Percentiles rank a stretch among this genome's conserved stretches.
Evolutionary conservation across 2,329 filamentous ascomycete species (phyloP).

Genomic region (Trichoderma brevicompactum): DNA sequence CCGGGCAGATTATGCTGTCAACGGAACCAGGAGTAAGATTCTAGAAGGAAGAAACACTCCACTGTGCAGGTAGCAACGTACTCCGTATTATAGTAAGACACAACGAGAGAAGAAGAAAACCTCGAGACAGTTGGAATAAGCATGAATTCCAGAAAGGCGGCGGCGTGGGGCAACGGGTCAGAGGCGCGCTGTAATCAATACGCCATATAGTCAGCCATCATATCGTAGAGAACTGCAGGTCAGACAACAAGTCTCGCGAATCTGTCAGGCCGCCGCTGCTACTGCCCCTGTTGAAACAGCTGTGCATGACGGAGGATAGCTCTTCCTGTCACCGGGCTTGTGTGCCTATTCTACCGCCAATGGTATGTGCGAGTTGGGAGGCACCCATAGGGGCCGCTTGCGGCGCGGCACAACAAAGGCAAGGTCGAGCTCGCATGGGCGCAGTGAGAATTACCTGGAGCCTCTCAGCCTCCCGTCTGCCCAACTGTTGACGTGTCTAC

Average conservation of each 20-base stretch:
- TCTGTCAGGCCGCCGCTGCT: conserved; percentile 19
- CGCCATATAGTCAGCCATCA: not conserved
- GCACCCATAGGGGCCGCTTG: not conserved
- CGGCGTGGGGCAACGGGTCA: conserved; percentile 25
- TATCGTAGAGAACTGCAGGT: conserved; percentile 19
- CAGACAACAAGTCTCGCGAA: conserved; percentile 20
- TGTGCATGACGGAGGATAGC: conserved; percentile 9
- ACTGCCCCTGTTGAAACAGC: conserved; percentile 9
- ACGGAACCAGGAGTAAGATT: conserved; percentile 15
- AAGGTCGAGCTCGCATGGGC: conserved; percentile 4
- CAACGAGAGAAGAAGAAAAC: not conserved
- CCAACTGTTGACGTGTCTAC: conserved; percentile 3
- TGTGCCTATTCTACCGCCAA: not conserved
- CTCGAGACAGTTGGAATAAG: conserved; percentile 7
- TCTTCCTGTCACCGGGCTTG: conserved; percentile 19
- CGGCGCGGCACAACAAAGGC: no score
- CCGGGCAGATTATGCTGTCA: conserved; percentile 28
- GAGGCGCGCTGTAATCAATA: not conserved
- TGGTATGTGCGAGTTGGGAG: not conserved
- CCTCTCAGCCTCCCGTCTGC: not conserved
- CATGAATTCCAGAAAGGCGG: conserved; percentile 22
- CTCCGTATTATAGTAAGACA: not conserved
- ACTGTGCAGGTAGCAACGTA: not conserved
- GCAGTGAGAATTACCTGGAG: not conserved
- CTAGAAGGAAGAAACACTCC: conserved; percentile 21